phyloP scores from a whole-genome alignment of 495 filamentous ascomycete genomes.

The Aspergillus panamensis region DNA sequence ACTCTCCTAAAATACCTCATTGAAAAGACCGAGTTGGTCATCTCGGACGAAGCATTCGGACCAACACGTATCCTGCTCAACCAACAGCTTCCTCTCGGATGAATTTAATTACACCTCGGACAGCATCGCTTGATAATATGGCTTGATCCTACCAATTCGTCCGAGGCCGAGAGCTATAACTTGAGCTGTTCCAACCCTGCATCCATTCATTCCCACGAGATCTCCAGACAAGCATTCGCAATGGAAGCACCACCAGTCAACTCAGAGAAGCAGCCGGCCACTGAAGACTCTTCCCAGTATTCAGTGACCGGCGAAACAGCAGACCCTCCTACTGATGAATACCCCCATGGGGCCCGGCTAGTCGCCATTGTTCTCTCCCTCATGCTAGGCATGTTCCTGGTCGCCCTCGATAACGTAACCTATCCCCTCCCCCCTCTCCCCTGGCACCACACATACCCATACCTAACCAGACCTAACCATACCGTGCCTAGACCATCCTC shows the following conservation, averaged over 20 bases:
- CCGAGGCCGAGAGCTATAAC: neutral
- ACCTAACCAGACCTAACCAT: too few species aligned
- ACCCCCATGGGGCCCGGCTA: neutral
- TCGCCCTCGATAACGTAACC: conserved; percentile 1
- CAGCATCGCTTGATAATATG: too few species aligned
- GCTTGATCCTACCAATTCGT: neutral
- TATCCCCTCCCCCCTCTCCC: too few species aligned
- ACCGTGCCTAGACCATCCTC: conserved; percentile 1
- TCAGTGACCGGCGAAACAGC: neutral
- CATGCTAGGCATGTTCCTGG: neutral
- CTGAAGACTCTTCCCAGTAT: neutral
- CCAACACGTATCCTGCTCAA: too few species aligned
- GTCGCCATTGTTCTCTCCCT: neutral
- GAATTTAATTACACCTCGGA: too few species aligned
- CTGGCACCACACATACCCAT: too few species aligned
- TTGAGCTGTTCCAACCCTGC: neutral
- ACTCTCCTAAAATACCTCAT: too few species aligned
- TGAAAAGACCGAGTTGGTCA: too few species aligned
- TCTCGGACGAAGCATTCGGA: too few species aligned
- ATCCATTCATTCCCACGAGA: neutral
- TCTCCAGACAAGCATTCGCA: neutral
- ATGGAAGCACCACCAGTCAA: neutral
- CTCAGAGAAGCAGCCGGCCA: neutral
- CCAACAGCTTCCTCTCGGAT: too few species aligned
- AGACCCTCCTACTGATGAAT: neutral